These are phyloP conservation scores for Cyclospora cayetanensis DNA, from an alignment of 169 alveolate genomes.

Conservation along the genomic window DNA sequence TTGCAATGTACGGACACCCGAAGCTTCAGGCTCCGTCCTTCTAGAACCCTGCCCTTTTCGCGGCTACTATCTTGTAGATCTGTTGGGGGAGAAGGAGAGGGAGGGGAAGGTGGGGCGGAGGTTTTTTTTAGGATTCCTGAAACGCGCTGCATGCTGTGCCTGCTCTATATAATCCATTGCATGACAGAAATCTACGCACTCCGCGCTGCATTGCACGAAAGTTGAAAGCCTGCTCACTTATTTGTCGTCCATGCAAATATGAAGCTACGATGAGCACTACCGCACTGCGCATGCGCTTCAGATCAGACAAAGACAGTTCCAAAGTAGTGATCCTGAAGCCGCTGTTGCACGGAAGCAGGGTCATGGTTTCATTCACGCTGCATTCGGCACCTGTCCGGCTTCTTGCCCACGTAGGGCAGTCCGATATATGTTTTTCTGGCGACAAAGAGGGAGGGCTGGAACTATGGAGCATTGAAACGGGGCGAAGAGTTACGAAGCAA, in stretches of 20 bases:
- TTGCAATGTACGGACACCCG: constrained; percentile 78
- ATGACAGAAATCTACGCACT: too few species aligned
- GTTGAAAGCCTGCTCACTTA: constrained; percentile 29
- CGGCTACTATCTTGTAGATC: not conserved
- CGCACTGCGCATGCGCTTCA: too few species aligned
- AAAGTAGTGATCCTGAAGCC: constrained; percentile 52
- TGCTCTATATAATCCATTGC: too few species aligned
- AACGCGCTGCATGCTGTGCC: too few species aligned
- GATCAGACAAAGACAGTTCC: constrained; percentile 65
- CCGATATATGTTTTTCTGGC: constrained; percentile 80
- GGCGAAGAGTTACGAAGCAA: constrained; percentile 79
- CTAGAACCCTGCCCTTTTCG: too few species aligned
- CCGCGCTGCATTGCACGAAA: not conserved
- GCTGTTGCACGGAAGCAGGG: constrained; percentile 22
- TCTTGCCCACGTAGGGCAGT: constrained; percentile 75
- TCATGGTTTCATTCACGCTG: not conserved
- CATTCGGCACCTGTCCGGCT: constrained; percentile 73
- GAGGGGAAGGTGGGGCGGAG: not conserved
- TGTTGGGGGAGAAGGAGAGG: not conserved
- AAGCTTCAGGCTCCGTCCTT: not conserved
- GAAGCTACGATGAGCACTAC: constrained; percentile 57
- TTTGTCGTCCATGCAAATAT: constrained; percentile 70
- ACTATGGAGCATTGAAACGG: constrained; percentile 82
- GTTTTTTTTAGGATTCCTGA: too few species aligned
- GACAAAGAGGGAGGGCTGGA: constrained; percentile 86